Conservation (phyloP, 2,329 filamentous ascomycete genomes). For the Fusarium dimerum region DNA sequence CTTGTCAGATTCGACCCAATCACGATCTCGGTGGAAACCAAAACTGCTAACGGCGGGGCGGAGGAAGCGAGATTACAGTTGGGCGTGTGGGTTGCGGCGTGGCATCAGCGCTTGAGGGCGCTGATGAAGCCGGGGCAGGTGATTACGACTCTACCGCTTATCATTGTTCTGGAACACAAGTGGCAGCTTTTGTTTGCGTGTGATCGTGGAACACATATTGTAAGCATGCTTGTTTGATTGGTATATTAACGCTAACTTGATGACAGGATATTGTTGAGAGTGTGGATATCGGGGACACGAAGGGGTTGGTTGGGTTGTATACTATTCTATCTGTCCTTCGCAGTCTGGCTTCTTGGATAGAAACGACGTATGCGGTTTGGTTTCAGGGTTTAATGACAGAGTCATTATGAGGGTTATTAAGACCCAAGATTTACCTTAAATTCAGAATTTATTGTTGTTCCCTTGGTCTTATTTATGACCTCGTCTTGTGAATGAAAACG, state of each 20-base stretch:
- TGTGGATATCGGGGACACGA: constrained; percentile 7
- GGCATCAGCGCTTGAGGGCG: constrained; percentile 1
- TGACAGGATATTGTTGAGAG: constrained; percentile 5
- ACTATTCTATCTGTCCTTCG: constrained; percentile 5
- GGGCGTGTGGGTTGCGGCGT: constrained; percentile 5
- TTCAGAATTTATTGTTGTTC: too few relatives aligned
- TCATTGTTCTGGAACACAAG: constrained; percentile 4
- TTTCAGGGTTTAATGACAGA: neutral
- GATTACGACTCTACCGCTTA: constrained; percentile 2
- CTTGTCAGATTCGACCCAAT: constrained; percentile 1
- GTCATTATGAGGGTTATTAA: too few relatives aligned
- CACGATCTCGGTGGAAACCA: constrained; percentile 4
- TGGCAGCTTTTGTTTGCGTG: constrained; percentile 11
- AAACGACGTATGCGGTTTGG: constrained; percentile 3
- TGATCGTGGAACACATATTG: constrained; percentile 2
- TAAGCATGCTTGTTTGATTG: neutral
- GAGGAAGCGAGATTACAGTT: constrained; percentile 7
- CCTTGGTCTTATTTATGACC: too few relatives aligned
- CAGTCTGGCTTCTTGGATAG: constrained; percentile 3
- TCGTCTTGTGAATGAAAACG: too few relatives aligned
- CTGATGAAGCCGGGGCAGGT: neutral
- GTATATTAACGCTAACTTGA: neutral
- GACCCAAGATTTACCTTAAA: too few relatives aligned
- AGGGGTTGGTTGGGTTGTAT: constrained; percentile 1
- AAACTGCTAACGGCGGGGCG: neutral